Evolutionary conservation across 768 basidiomycete species (phyloP), one percentile per base, ranked within the genome.

Genomic region (Pseudohyphozyma bogoriensis): DNA sequence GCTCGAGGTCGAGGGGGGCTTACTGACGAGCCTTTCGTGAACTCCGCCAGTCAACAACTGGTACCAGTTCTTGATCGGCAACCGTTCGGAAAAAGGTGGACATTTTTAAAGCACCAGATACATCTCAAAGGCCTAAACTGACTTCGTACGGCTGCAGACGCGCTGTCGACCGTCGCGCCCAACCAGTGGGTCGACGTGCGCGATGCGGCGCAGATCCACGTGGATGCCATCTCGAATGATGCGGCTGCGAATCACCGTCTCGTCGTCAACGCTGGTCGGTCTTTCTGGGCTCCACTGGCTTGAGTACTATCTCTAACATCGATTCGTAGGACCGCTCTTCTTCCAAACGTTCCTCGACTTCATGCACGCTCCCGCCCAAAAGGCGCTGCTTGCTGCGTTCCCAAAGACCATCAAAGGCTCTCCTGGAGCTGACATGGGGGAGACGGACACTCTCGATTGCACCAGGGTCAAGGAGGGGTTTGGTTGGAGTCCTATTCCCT

Each of bases 171-270:
- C 0, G 58, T 55, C 39, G 67, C 64, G 4, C 47, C 39, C 45
- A 74, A 72, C 60, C n/a, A n/a, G n/a, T n/a, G n/a, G n/a, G 70
- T 75, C 37, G 76, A 77, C 60, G 76, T 77, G 18, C 68, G 76
- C 20, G 76, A 77, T 58, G 66, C 75, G 13, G 75, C 73, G 0
- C 28, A 55, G 22, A 67, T 73, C 3, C 74, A 76, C 51, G 66
- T 70, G 29, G 66, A 72, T 11, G 70, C 73, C 11, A 51, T 77
- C 49, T 35, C 71, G 49, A 68, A 37, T 2, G 57, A 47, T 2
- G 51, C 59, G 6, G 71, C 71, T 11, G 66, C 63, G 16, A 63
- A 63, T 33, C 28, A 71, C 46, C 51, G 72, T 12, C 68, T 69
- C 59, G 44, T 58, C 29, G 65, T 60, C 33, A 44, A 58, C 4